Evolutionary conservation across 2,329 filamentous ascomycete genomes (phyloP), one percentile per base, ranked within the genome.

Genomic region (Penicillium sp.): DNA sequence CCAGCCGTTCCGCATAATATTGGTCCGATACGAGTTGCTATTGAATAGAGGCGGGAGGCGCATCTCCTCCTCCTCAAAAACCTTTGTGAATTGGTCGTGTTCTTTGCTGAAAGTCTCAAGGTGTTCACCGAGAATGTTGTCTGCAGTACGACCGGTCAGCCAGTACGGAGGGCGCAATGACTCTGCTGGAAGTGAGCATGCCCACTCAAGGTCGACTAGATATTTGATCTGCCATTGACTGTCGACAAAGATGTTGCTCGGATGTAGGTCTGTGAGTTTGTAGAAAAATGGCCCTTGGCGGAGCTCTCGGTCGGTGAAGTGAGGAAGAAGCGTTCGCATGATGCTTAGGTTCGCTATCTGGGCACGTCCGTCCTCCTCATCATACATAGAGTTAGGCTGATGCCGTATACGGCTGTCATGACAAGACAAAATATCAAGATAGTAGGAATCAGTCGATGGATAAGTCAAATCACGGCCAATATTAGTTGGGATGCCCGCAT

Each of bases 231-330:
- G 47, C 59, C 52, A 63, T 15, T 62, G 26, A 4, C 45, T 19
- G 34, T 63, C 57, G 4, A 63, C 60, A 31, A 62, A 57, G 13
- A 63, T 60, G 35, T 72, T 70, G 38, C 60, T 64, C 31, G 50
- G 50, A 37, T 70, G 59, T 8, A 71, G 46, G 43, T 71, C 66
- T 13, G 63, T 68, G 15, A 71, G 48, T 2, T 33, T 45, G 33
- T 57, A 52, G 9, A 62, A 33, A 38, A 65, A 70, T 2, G 63
- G 63, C 1, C 66, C 64, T 13, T 58, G 32, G 4, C 60, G 53
- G 14, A 60, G 47, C 44, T 67, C 60, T 16, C 48, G 40, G 4
- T 45, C 47, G 19, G 47, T 55, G 57, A 45, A 65, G 31, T 48
- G 63, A 45, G 33, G 55, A 27, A 41, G 42, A 25, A 49, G 53